These are phyloP conservation scores for Ulmus americana DNA, from an alignment of 331 rosid genomes.

Conservation along the genomic window DNA sequence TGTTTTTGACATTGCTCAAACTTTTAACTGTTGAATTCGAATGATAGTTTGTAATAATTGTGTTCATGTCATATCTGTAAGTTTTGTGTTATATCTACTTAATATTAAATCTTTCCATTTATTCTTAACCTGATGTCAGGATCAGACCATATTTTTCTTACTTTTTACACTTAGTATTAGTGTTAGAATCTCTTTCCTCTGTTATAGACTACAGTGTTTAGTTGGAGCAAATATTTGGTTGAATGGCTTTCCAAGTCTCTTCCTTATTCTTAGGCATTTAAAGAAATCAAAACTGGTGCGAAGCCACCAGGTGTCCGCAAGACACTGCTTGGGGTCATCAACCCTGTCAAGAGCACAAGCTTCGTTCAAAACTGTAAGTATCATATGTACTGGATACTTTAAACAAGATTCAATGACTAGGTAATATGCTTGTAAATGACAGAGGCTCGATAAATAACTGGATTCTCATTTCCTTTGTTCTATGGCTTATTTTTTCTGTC, in stretches of 20 bases:
- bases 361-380: slow-evolving; percentile 50
- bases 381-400: background rate
- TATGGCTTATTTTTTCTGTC: slow-evolving; percentile 9
- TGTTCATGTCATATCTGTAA: background rate
- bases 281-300: slow-evolving; percentile 36
- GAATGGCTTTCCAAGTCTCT: background rate
- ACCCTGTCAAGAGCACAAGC: slow-evolving; percentile 42
- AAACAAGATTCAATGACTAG: background rate
- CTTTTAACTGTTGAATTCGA: background rate
- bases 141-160: background rate
- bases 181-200: slow-evolving; percentile 3
- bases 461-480: background rate
- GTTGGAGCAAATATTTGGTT: background rate
- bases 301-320: slow-evolving; percentile 79
- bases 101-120: background rate
- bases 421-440: background rate
- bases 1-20: background rate
- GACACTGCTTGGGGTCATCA: slow-evolving; percentile 61
- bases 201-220: background rate
- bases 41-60: background rate
- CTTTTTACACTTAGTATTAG: background rate
- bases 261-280: slow-evolving; percentile 55
- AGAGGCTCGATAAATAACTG: background rate
- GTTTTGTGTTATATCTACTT: background rate
- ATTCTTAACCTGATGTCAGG: background rate